Evolutionary conservation across 345 rosid genomes (phyloP).

Genomic region (Euphorbia pulcherrima): DNA sequence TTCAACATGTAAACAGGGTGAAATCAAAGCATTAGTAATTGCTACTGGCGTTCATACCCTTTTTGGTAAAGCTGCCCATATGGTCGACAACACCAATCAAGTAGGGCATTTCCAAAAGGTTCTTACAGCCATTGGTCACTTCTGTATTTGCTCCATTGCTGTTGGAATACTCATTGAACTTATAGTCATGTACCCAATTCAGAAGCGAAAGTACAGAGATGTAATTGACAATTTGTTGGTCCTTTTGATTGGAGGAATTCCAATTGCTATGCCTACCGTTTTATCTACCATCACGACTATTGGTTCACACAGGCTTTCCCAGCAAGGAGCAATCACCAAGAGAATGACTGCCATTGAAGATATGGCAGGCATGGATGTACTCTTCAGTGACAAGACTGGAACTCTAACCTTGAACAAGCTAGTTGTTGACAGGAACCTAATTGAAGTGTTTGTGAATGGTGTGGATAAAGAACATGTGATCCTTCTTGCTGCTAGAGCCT

Average conservation of each 20-base stretch:
- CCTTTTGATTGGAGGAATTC: slow-evolving; percentile 88
- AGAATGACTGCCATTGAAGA: slow-evolving; percentile 97
- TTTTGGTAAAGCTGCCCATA: slow-evolving; percentile 94
- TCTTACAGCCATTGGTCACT: slow-evolving; percentile 82
- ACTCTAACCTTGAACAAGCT: slow-evolving; percentile 82
- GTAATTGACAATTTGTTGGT: slow-evolving; percentile 85
- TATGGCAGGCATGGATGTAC: slow-evolving; percentile 96
- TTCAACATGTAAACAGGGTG: slow-evolving; percentile 89
- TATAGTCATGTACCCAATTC: slow-evolving; percentile 77
- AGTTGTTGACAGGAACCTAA: slow-evolving; percentile 60
- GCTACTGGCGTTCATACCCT: slow-evolving; percentile 95
- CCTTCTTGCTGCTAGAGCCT: slow-evolving; percentile 86
- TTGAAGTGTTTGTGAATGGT: slow-evolving; percentile 73
- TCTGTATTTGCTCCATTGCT: slow-evolving; percentile 88
- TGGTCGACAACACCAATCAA: slow-evolving; percentile 85
- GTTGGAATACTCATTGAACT: slow-evolving; percentile 60
- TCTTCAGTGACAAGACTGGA: slow-evolving; percentile 91
- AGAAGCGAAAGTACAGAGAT: slow-evolving; percentile 63
- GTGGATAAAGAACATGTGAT: slow-evolving; percentile 65
- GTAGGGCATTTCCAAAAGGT: slow-evolving; percentile 88
- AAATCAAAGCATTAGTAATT: slow-evolving; percentile 79
- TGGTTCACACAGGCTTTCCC: slow-evolving; percentile 83
- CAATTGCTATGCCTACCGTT: slow-evolving; percentile 93
- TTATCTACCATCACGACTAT: slow-evolving; percentile 93
- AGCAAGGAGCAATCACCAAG: slow-evolving; percentile 87